Evolutionary conservation across 352 stramenopile genomes (phyloP).

Genomic region (Globisporangium paddicum): DNA sequence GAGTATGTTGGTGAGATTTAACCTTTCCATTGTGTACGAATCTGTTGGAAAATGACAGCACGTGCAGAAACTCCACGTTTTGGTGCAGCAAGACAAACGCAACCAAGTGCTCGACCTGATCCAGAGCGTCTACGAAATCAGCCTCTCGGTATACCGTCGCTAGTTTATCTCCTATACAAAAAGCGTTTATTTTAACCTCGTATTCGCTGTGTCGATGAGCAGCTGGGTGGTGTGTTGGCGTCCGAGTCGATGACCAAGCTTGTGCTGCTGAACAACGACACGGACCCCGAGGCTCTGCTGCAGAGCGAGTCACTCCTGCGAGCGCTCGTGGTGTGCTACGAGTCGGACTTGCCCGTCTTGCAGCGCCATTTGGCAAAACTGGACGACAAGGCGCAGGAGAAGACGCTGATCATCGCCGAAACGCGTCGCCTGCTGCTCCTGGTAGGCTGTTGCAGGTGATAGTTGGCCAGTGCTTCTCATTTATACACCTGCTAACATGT

Average conservation of each 20-base stretch:
- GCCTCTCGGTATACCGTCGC: constrained; percentile 28
- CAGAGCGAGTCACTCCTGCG: constrained; percentile 35
- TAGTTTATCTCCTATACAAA: not conserved
- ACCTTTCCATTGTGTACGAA: not conserved
- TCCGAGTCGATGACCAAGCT: constrained; percentile 13
- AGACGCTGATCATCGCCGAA: constrained; percentile 39
- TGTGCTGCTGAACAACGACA: constrained; percentile 30
- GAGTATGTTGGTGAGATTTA: not conserved
- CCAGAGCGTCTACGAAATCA: constrained; percentile 36
- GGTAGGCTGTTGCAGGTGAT: constrained; percentile 13
- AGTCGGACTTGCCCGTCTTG: constrained; percentile 41
- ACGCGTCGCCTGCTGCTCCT: constrained; percentile 37
- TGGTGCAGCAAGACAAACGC: constrained; percentile 21
- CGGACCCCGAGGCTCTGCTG: constrained; percentile 21
- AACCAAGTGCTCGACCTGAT: constrained; percentile 38
- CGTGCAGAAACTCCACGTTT: constrained; percentile 28
- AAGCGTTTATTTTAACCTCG: not conserved
- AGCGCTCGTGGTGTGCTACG: constrained; percentile 53
- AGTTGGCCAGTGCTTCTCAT: not conserved
- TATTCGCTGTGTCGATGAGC: not conserved
- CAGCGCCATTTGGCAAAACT: constrained; percentile 40
- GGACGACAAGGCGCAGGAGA: constrained; percentile 29
- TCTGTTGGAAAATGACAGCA: constrained; percentile 20
- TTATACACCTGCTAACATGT: not conserved
- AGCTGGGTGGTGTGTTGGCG: constrained; percentile 21